Conservation (phyloP, 2,329 filamentous ascomycete species). For the Fusarium denticulatum region DNA sequence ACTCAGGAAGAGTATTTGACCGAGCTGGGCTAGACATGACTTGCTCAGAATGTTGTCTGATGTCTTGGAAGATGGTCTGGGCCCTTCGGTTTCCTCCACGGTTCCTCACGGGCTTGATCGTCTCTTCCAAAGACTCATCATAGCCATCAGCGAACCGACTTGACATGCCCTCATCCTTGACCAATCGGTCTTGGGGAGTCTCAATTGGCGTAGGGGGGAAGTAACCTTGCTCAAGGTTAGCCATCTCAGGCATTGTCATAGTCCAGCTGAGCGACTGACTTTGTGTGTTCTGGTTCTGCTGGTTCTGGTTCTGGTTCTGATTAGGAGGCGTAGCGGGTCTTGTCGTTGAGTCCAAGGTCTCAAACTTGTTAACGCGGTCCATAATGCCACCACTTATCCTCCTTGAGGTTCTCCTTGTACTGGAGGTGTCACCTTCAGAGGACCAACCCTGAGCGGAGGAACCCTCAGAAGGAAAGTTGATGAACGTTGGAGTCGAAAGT, state of each 20-base stretch:
- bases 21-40: conserved; percentile 65
- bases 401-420: conserved; percentile 53
- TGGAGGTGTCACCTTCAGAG: conserved; percentile 59
- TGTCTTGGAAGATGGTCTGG: conserved; percentile 66
- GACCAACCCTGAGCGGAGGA: conserved; percentile 59
- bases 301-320: conserved; percentile 62
- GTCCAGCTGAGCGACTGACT: conserved; percentile 57
- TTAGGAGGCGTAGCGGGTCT: conserved; percentile 71
- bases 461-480: conserved; percentile 61
- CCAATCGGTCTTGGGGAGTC: conserved; percentile 64
- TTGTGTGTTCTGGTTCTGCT: conserved; percentile 59
- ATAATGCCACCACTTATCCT: conserved; percentile 70
- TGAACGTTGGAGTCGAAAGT: conserved; percentile 61
- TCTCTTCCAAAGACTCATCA: conserved; percentile 74
- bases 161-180: conserved; percentile 55
- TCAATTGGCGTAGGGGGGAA: conserved; percentile 75
- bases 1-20: conserved; percentile 59
- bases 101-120: conserved; percentile 65
- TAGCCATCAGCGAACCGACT: conserved; percentile 68
- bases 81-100: conserved; percentile 54
- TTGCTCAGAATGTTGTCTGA: conserved; percentile 66
- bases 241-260: conserved; percentile 11
- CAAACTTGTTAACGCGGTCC: conserved; percentile 69
- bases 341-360: conserved; percentile 60
- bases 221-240: conserved; percentile 57